Evolutionary conservation across 768 basidiomycete genomes (phyloP).

Genomic region (Coprinopsis cinerea): DNA sequence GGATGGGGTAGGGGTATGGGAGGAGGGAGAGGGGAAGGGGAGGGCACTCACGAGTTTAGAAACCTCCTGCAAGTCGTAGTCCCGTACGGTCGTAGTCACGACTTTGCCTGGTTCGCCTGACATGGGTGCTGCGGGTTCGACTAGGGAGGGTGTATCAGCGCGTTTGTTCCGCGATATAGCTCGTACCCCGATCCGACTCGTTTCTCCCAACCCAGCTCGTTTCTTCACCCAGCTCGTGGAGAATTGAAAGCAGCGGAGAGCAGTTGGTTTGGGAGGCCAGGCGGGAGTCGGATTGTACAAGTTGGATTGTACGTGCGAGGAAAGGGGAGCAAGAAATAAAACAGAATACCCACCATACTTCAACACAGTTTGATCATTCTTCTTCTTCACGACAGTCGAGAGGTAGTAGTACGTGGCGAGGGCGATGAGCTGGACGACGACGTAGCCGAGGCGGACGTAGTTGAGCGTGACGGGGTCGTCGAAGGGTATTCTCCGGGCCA

Average conservation of each 20-base stretch:
- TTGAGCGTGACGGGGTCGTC: slow-evolving; percentile 78
- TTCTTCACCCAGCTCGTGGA: too few species aligned
- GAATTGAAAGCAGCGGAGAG: too few species aligned
- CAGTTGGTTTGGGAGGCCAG: background rate
- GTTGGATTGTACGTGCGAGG: too few species aligned
- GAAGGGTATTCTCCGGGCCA: slow-evolving; percentile 87
- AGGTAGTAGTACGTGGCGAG: slow-evolving; percentile 77
- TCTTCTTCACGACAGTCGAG: slow-evolving; percentile 75
- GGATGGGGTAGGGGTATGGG: background rate
- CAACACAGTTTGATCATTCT: slow-evolving; percentile 93
- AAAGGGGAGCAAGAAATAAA: too few species aligned
- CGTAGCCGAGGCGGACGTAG: slow-evolving; percentile 83
- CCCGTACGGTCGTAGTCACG: slow-evolving; percentile 85
- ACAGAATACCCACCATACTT: slow-evolving; percentile 79
- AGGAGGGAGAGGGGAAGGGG: slow-evolving; percentile 2
- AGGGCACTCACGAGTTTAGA: slow-evolving; percentile 58
- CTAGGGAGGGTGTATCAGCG: slow-evolving; percentile 30
- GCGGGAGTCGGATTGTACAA: too few species aligned
- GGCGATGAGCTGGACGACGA: slow-evolving; percentile 63
- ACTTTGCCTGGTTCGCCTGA: slow-evolving; percentile 60
- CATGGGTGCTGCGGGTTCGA: slow-evolving; percentile 73
- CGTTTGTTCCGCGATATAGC: too few species aligned
- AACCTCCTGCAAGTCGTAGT: slow-evolving; percentile 88
- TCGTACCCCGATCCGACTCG: too few species aligned
- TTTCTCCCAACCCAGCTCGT: too few species aligned